A percentile compares a stretch with the other conserved stretches of the same genome.
phyloP scores from a whole-genome alignment of 2,329 filamentous ascomycete species.

The Ascochyta lentis region DNA sequence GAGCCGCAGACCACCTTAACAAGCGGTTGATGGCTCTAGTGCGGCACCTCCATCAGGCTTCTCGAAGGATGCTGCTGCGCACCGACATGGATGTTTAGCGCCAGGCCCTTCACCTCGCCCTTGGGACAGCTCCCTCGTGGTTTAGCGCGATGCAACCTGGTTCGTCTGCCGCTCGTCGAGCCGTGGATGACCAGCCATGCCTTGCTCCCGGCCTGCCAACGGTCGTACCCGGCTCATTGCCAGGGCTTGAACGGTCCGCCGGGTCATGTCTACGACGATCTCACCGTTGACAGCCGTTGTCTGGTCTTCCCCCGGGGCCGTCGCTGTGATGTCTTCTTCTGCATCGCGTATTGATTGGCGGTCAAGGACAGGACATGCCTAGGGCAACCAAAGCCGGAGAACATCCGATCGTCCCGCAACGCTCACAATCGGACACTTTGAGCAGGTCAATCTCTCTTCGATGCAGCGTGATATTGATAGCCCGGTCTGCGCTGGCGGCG shows the following conservation, averaged over 20 bases:
- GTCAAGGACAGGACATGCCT: constrained; percentile 1
- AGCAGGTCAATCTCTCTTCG: constrained; percentile 33
- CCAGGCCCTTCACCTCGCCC: constrained; percentile 34
- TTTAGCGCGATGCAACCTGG: constrained; percentile 29
- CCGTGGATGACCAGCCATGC: constrained; percentile 37
- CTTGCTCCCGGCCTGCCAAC: constrained; percentile 27
- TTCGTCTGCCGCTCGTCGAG: constrained; percentile 37
- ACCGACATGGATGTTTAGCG: constrained; percentile 34
- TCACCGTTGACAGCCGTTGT: constrained; percentile 11
- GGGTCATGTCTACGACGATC: constrained; percentile 32
- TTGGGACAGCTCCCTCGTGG: constrained; percentile 21
- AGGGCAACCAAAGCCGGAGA: constrained; percentile 1
- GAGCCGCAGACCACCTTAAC: constrained; percentile 33
- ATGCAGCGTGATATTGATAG: constrained; percentile 40
- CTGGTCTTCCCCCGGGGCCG: neutral
- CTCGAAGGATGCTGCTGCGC: constrained; percentile 33
- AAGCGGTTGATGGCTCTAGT: constrained; percentile 34
- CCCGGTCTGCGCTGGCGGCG: constrained; percentile 37
- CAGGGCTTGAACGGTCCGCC: constrained; percentile 44
- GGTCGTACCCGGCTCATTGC: constrained; percentile 46
- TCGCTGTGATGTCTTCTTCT: neutral
- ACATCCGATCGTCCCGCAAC: constrained; percentile 12
- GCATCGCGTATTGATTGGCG: neutral
- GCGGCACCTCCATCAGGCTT: constrained; percentile 42
- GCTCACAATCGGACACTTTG: constrained; percentile 11